Conservation (phyloP, 2,329 filamentous ascomycete species). For the Cladophialophora psammophila region DNA sequence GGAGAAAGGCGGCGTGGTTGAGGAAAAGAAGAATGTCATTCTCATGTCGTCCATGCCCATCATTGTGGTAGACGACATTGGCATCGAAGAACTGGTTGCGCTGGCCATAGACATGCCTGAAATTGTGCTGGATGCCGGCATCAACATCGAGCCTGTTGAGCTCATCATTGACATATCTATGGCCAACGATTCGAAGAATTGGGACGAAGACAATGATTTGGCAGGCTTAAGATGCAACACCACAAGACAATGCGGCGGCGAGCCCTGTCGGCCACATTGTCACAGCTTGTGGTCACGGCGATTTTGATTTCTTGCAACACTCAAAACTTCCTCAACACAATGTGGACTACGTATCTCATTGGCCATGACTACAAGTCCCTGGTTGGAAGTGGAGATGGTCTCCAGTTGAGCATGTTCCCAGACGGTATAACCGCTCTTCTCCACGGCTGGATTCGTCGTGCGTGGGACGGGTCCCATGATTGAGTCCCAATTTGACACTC, state of each 20-base stretch:
- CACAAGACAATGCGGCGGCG: no score
- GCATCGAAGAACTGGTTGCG: slow-evolving; percentile 20
- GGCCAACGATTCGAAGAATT: no score
- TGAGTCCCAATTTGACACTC: no score
- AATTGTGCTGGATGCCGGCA: slow-evolving; percentile 15
- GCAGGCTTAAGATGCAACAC: no score
- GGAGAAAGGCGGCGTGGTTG: slow-evolving; percentile 70
- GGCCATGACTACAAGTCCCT: neutral
- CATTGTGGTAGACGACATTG: slow-evolving; percentile 17
- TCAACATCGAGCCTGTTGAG: neutral
- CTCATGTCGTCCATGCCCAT: slow-evolving; percentile 51
- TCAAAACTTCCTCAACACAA: neutral
- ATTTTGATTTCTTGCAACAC: no score
- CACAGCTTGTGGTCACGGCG: no score
- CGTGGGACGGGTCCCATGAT: no score
- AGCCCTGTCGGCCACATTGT: no score
- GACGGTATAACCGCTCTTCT: neutral
- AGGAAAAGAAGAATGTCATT: slow-evolving; percentile 72
- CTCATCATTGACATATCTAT: neutral
- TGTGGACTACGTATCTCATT: neutral
- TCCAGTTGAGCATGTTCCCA: neutral
- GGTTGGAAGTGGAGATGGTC: neutral
- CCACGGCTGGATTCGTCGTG: no score
- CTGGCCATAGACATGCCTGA: slow-evolving; percentile 25
- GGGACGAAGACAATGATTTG: no score